phyloP scores from a whole-genome alignment of 1,139 yeast genomes.

The Yamadazyma atlantica region DNA sequence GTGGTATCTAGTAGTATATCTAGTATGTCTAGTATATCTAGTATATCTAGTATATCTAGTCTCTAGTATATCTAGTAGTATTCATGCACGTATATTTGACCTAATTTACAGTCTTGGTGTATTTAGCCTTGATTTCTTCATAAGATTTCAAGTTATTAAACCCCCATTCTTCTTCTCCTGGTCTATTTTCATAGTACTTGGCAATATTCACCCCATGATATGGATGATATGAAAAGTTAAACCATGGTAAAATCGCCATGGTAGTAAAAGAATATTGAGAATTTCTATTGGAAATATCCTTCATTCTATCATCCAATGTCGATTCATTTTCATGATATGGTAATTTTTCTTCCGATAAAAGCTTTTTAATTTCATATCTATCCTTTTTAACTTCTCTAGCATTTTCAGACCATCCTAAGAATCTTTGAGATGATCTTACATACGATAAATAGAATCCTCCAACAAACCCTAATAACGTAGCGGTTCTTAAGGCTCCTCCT shows the following conservation, averaged over 20 bases:
- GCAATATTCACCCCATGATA: slow-evolving; percentile 77
- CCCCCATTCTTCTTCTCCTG: slow-evolving; percentile 53
- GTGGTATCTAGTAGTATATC: too few relatives aligned
- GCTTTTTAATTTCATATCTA: slow-evolving; percentile 69
- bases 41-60: too few relatives aligned
- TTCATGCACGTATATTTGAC: slow-evolving; percentile 4
- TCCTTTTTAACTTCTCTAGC: slow-evolving; percentile 69
- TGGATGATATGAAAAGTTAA: slow-evolving; percentile 78
- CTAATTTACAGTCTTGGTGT: slow-evolving; percentile 21
- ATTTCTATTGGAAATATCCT: slow-evolving; percentile 77
- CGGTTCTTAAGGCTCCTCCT: slow-evolving; percentile 57
- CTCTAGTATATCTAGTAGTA: too few relatives aligned
- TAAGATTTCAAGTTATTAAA: slow-evolving; percentile 38
- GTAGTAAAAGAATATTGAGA: slow-evolving; percentile 70
- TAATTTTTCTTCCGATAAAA: slow-evolving; percentile 63
- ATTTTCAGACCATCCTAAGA: slow-evolving; percentile 80
- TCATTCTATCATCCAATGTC: slow-evolving; percentile 64
- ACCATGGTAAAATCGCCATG: slow-evolving; percentile 74
- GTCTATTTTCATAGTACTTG: slow-evolving; percentile 67
- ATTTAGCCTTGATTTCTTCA: slow-evolving; percentile 48
- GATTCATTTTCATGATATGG: slow-evolving; percentile 66
- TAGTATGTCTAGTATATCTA: too few relatives aligned
- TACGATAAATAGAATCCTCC: slow-evolving; percentile 77
- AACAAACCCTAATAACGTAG: slow-evolving; percentile 58
- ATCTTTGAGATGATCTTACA: slow-evolving; percentile 64